Evolutionary conservation across 164 flowering plant genomes (phyloP).

Genomic region (Magnolia officinalis): DNA sequence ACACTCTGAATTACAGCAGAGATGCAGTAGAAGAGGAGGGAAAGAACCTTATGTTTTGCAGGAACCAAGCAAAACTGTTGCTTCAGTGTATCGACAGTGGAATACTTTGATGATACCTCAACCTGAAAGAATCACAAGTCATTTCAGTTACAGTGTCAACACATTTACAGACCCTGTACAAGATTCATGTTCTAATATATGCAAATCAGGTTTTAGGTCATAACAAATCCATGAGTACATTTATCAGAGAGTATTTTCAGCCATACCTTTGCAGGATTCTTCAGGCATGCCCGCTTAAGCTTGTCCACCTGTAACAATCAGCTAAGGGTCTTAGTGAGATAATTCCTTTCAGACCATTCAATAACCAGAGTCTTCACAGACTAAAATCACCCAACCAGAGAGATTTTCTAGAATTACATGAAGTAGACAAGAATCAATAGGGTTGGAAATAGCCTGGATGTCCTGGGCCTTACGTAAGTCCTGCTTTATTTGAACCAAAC

Average conservation of each 20-base stretch:
- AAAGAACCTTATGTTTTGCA: slow-evolving; percentile 73
- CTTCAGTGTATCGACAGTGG: slow-evolving; percentile 85
- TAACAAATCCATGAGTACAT: not conserved
- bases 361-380: not conserved
- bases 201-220: not conserved
- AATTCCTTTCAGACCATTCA: not conserved
- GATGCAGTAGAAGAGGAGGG: not conserved
- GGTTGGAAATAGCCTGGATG: not conserved
- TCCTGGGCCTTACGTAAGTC: not conserved
- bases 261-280: slow-evolving; percentile 85
- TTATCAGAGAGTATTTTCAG: not conserved
- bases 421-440: not conserved
- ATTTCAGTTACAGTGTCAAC: not conserved
- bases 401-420: not conserved
- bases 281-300: slow-evolving; percentile 81
- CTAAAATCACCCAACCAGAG: not conserved
- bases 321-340: not conserved
- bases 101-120: slow-evolving; percentile 83
- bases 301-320: slow-evolving; percentile 54
- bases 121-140: slow-evolving; percentile 40
- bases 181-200: not conserved
- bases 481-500: not conserved
- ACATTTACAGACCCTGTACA: not conserved
- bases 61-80: slow-evolving; percentile 75
- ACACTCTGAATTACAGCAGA: not conserved